phyloP scores from a whole-genome alignment of 179 eudicot genomes.

The Silene vulgaris region DNA sequence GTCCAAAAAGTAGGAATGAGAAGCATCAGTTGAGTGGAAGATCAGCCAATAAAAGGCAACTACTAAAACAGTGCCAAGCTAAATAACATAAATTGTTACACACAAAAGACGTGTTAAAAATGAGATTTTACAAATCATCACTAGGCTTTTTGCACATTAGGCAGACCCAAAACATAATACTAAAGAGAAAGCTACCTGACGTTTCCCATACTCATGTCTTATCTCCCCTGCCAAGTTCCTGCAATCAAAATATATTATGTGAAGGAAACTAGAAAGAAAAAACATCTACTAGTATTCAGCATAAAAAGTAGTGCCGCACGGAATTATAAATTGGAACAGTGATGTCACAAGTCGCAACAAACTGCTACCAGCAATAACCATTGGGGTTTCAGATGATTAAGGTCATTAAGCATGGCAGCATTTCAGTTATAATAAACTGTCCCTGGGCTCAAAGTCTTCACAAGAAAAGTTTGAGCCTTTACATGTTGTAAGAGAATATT shows the following conservation, averaged over 20 bases:
- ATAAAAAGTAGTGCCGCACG: neutral
- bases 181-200: constrained; percentile 42
- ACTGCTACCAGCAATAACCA: constrained; percentile 1
- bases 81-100: neutral
- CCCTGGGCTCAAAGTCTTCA: neutral
- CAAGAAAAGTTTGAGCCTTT: neutral
- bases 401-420: neutral
- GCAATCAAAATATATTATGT: constrained; percentile 8
- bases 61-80: neutral
- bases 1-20: neutral
- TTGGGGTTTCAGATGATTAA: neutral
- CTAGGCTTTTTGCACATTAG: neutral
- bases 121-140: neutral
- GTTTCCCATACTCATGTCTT: constrained; percentile 61
- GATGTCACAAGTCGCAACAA: neutral
- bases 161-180: neutral
- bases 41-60: neutral
- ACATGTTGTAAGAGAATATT: too few species aligned
- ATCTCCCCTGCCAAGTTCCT: constrained; percentile 98
- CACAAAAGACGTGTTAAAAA: neutral
- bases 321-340: neutral
- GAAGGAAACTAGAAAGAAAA: constrained; percentile 5
- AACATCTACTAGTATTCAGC: neutral
- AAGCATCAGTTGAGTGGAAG: neutral
- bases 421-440: neutral